phyloP scores from a whole-genome alignment of 148 eudicot species.

The Gaultheria prostrata region DNA sequence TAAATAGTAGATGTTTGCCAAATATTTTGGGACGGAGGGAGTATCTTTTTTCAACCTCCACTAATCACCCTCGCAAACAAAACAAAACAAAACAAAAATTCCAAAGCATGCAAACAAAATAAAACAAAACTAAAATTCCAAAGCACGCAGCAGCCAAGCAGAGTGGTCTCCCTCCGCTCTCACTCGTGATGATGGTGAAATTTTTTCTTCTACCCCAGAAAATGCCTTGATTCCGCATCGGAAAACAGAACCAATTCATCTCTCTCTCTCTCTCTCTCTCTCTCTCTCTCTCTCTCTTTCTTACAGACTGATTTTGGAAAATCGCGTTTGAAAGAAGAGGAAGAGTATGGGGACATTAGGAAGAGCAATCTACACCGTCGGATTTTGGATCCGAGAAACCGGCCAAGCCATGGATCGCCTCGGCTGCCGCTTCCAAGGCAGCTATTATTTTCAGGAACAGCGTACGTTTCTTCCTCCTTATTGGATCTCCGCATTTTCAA shows the following conservation, averaged over 20 bases:
- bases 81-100: too few species aligned
- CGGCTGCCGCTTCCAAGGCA: constrained; percentile 85
- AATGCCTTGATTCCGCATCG: neutral
- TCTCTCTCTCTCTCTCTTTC: neutral
- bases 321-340: neutral
- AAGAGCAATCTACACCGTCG: constrained; percentile 78
- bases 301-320: neutral
- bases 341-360: constrained; percentile 67
- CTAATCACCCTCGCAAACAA: too few species aligned
- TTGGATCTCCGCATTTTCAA: neutral
- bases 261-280: neutral
- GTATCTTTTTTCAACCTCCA: too few species aligned
- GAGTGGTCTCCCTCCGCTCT: constrained; percentile 34
- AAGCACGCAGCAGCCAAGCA: too few species aligned
- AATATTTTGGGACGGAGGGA: too few species aligned
- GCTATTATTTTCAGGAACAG: constrained; percentile 70
- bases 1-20: too few species aligned
- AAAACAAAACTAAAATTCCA: too few species aligned
- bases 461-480: constrained; percentile 30
- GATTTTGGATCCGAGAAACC: constrained; percentile 90
- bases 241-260: neutral
- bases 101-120: too few species aligned
- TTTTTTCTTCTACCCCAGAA: neutral
- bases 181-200: neutral
- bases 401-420: constrained; percentile 98